phyloP scores from a whole-genome alignment of 257 asterid genomes.

The Jaltomata sinuosa region DNA sequence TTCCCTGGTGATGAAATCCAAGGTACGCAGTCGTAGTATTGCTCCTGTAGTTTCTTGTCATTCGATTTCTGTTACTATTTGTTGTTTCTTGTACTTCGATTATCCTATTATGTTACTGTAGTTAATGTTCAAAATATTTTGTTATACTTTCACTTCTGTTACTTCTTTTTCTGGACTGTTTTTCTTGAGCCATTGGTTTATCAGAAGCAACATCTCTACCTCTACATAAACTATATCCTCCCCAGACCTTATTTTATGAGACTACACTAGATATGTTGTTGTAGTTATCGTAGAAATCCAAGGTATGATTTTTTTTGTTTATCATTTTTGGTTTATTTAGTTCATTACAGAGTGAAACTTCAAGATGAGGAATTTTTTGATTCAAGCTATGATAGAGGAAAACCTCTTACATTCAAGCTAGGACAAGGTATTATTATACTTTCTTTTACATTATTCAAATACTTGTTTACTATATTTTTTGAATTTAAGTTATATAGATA shows the following conservation, averaged over 20 bases:
- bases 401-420: slow-evolving; percentile 42
- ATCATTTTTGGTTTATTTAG: slow-evolving; percentile 22
- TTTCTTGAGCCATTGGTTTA: accelerated
- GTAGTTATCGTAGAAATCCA: slow-evolving; percentile 13
- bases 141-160: background rate
- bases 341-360: slow-evolving; percentile 39
- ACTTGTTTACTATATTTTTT: background rate
- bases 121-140: background rate
- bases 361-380: slow-evolving; percentile 33
- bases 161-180: too few species aligned
- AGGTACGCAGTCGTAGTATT: slow-evolving; percentile 13
- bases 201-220: accelerated
- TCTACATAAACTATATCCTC: accelerated
- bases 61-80: background rate
- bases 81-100: background rate
- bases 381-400: slow-evolving; percentile 41
- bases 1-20: slow-evolving; percentile 56
- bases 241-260: accelerated
- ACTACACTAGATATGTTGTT: background rate
- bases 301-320: background rate
- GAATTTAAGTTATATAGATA: background rate
- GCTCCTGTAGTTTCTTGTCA: background rate
- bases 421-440: slow-evolving; percentile 33
- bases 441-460: background rate
- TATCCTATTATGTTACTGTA: background rate